These are phyloP conservation scores for Coemansia sp. DNA, from an alignment of 192 early-diverging fungal genomes.

Conservation along the genomic window DNA sequence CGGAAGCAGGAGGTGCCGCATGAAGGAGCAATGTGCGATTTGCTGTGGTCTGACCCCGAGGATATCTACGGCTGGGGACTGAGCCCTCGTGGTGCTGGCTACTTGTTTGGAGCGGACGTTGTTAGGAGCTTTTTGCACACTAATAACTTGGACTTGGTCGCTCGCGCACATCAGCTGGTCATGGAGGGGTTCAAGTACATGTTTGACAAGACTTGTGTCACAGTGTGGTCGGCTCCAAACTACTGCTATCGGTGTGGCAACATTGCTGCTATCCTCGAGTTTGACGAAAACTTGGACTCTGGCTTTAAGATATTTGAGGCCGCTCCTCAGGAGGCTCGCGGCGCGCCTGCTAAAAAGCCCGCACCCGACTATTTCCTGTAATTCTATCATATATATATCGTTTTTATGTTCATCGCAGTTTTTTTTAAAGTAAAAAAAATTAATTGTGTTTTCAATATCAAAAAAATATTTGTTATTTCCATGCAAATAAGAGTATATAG, in stretches of 20 bases:
- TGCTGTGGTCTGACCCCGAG: slow-evolving; percentile 98
- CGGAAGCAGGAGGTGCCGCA: slow-evolving; percentile 98
- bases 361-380: slow-evolving; percentile 95
- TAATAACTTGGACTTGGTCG: slow-evolving; percentile 87
- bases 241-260: slow-evolving; percentile 99
- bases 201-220: slow-evolving; percentile 95
- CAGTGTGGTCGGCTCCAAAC: slow-evolving; percentile 99
- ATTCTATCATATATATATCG: slow-evolving; percentile 17
- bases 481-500: neutral
- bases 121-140: slow-evolving; percentile 78
- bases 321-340: slow-evolving; percentile 85
- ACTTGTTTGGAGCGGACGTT: slow-evolving; percentile 95
- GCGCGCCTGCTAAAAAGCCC: slow-evolving; percentile 80
- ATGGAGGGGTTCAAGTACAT: slow-evolving; percentile 98
- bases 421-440: neutral
- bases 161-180: slow-evolving; percentile 95
- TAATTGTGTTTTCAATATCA: neutral
- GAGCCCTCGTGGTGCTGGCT: slow-evolving; percentile 97
- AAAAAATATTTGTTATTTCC: too few species aligned
- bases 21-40: slow-evolving; percentile 96
- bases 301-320: slow-evolving; percentile 95
- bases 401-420: neutral
- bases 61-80: slow-evolving; percentile 88
- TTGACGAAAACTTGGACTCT: slow-evolving; percentile 86
- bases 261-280: slow-evolving; percentile 94